phyloP scores from a whole-genome alignment of 2,329 filamentous ascomycete genomes.

The Penicillium sp. region DNA sequence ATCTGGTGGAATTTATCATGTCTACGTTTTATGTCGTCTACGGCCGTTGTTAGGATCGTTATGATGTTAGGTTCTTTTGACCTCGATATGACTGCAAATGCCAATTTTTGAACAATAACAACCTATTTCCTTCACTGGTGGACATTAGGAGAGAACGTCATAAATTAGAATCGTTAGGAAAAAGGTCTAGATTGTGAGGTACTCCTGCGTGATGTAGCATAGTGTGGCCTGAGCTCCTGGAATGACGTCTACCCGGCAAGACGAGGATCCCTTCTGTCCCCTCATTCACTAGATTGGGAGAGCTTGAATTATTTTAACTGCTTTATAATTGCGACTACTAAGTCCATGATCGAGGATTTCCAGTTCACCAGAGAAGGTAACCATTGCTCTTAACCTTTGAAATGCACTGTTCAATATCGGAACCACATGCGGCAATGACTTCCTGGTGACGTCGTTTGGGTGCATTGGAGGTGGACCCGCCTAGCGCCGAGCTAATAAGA shows the following conservation, averaged over 20 bases:
- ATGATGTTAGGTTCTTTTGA: conserved; percentile 19
- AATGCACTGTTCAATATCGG: not conserved
- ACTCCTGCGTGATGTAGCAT: not conserved
- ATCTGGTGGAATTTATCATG: conserved; percentile 18
- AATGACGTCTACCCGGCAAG: conserved; percentile 30
- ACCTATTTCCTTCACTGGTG: not conserved
- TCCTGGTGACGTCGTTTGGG: conserved; percentile 36
- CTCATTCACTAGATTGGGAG: not conserved
- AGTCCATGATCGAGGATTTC: not conserved
- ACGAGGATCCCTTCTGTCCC: not conserved
- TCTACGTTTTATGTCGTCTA: conserved; percentile 19
- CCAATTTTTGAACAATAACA: conserved; percentile 8
- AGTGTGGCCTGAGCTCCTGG: not conserved
- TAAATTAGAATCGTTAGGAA: not conserved
- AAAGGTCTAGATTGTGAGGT: not conserved
- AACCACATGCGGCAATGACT: conserved; percentile 29
- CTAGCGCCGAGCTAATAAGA: conserved; percentile 14
- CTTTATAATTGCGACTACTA: not conserved
- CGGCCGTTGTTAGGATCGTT: conserved; percentile 20
- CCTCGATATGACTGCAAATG: conserved; percentile 30
- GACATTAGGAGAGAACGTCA: not conserved
- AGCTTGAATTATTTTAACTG: too few relatives aligned
- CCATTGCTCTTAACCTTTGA: not conserved
- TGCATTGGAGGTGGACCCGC: conserved; percentile 10
- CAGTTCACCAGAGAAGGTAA: not conserved